Conservation (phyloP, 2,329 filamentous ascomycete species). For the Epicoccum sorghinum region DNA sequence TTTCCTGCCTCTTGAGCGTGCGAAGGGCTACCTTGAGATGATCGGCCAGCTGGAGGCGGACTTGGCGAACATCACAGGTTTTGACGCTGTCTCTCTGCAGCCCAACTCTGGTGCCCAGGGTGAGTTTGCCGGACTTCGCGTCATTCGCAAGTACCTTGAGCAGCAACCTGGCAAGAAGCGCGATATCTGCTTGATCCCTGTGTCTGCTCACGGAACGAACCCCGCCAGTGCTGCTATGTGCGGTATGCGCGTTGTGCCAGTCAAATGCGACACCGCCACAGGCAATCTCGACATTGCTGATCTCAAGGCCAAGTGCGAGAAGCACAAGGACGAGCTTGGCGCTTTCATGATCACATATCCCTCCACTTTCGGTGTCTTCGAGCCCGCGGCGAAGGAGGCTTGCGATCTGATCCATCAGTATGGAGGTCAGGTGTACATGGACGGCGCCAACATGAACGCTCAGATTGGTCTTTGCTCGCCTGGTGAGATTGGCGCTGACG, state of each 20-base stretch:
- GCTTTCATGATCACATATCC: constrained; percentile 98
- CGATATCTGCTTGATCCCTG: constrained; percentile 91
- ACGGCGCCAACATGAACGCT: constrained; percentile 98
- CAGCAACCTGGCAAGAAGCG: constrained; percentile 70
- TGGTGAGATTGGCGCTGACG: constrained; percentile 92
- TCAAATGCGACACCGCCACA: constrained; percentile 87
- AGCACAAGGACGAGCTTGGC: constrained; percentile 82
- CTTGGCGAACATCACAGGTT: constrained; percentile 82
- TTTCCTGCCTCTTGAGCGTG: constrained; percentile 69
- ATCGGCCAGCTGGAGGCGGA: constrained; percentile 76
- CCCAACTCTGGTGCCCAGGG: constrained; percentile 97
- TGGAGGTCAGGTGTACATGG: constrained; percentile 97
- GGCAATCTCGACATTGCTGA: constrained; percentile 90
- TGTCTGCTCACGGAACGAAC: constrained; percentile 95
- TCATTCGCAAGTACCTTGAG: constrained; percentile 85
- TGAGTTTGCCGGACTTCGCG: constrained; percentile 87
- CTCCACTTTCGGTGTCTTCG: constrained; percentile 93
- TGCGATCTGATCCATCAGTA: constrained; percentile 85
- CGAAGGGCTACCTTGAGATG: constrained; percentile 72
- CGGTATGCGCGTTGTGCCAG: constrained; percentile 88
- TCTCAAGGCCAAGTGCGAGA: constrained; percentile 84
- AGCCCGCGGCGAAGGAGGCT: constrained; percentile 84
- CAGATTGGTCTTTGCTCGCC: constrained; percentile 95
- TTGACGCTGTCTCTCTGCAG: constrained; percentile 87
- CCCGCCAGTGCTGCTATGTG: constrained; percentile 95